Evolutionary conservation across 2,329 filamentous ascomycete genomes (phyloP), one percentile per base, ranked within the genome.

Genomic region (Penicillium sp.): DNA sequence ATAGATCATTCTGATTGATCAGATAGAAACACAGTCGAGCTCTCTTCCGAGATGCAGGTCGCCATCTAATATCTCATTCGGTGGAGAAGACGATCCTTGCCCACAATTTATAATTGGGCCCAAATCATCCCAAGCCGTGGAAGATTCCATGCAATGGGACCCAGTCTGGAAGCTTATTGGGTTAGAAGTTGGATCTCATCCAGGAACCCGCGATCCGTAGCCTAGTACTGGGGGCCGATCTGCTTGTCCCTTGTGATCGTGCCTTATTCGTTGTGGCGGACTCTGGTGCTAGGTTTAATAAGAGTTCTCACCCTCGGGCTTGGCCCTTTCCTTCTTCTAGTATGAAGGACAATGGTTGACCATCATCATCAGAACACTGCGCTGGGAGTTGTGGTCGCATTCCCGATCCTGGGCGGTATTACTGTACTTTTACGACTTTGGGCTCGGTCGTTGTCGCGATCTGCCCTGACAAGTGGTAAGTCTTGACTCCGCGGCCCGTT

Each of bases 341-440:
- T 5, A 52, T 26, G 21, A 24, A 41, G n/a, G 24, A 59, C 49
- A 33, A 66, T 67, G 56, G 41, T 65, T 53, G 63, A 70, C 44
- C 58, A 65, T 43, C 56, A 57, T 54, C 57, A 64, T 6, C 68
- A 71, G 48, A 61, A 60, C 19, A 46, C 39, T 3, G 68, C 65
- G 11, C 56, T 71, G 31, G 68, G 61, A 5, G 44, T 71, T 14
- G 54, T 67, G 9, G 56, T 67, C 33, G 63, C 63, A 5, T 70
- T 69, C 43, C 58, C 67, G 2, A 53, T 64, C 35, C 31, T 70
- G 0, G 63, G 64, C 13, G 65, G 63, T 1, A 58, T 71, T 53
- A 55, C 65, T 14, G 57, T 70, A 27, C 10, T 67, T 11, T 48
- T 71, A 35, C 59, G 68, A 24, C 27, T 66, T 27, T 70, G 67